A percentile compares a stretch with the other conserved stretches of the same genome.
These are phyloP conservation scores for Mikania micrantha DNA, from an alignment of 129 eudicot species.

Conservation along the genomic window DNA sequence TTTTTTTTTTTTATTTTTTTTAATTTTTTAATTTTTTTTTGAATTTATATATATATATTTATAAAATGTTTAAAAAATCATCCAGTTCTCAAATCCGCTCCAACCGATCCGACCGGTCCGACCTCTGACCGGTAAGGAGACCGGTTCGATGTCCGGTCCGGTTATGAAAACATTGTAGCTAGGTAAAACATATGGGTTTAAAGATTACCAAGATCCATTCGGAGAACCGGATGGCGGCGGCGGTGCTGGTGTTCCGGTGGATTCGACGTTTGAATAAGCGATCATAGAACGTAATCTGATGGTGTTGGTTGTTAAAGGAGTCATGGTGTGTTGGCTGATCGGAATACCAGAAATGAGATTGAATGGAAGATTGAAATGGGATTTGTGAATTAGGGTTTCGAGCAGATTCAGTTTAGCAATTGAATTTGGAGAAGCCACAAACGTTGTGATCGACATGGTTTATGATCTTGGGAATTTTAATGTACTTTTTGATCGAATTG, in stretches of 20 bases:
- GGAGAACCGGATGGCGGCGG: constrained; percentile 15
- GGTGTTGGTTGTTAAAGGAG: not conserved
- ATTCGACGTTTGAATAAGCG: not conserved
- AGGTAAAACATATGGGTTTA: not conserved
- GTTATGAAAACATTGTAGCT: too few species aligned
- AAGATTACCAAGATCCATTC: constrained; percentile 9
- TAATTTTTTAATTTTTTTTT: too few species aligned
- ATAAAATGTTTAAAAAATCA: too few species aligned
- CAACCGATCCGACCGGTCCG: too few species aligned
- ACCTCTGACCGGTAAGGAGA: too few species aligned
- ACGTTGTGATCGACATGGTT: constrained; percentile 17
- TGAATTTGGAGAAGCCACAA: not conserved
- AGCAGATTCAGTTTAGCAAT: not conserved
- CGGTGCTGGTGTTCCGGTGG: not conserved
- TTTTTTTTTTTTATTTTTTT: too few species aligned
- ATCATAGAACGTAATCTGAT: not conserved
- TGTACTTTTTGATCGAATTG: too few species aligned
- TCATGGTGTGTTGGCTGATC: not conserved
- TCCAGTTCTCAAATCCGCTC: too few species aligned
- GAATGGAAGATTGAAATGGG: not conserved
- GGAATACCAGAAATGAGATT: constrained; percentile 6
- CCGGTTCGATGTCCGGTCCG: too few species aligned
- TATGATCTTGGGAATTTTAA: not conserved
- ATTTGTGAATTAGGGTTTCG: not conserved
- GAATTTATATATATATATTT: too few species aligned